Evolutionary conservation across 164 flowering plant genomes (phyloP).

Genomic region (Magnolia changhungtana): DNA sequence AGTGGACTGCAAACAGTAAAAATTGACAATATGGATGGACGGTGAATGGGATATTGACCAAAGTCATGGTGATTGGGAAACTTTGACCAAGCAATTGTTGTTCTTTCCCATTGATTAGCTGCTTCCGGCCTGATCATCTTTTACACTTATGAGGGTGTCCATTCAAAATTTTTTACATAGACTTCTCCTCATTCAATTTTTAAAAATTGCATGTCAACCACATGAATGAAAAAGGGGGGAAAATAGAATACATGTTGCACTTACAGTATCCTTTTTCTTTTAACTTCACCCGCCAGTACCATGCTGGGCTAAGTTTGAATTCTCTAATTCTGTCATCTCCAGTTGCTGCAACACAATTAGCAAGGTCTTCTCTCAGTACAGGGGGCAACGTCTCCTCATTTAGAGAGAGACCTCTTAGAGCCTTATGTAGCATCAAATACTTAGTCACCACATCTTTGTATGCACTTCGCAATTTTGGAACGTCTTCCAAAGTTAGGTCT

Average conservation of each 20-base stretch:
- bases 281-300: neutral
- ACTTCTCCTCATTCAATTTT: too few species aligned
- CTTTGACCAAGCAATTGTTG: too few species aligned
- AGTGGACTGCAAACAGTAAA: too few species aligned
- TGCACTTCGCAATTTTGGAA: conserved; percentile 28
- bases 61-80: too few species aligned
- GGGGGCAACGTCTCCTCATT: conserved; percentile 9
- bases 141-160: too few species aligned
- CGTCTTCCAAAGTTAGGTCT: conserved; percentile 40
- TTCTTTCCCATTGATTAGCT: too few species aligned
- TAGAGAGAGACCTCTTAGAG: conserved; percentile 12
- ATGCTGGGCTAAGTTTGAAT: neutral
- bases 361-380: conserved; percentile 8
- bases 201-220: too few species aligned
- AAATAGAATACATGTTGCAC: neutral
- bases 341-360: neutral
- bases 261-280: neutral
- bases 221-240: neutral
- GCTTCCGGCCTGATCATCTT: too few species aligned
- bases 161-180: too few species aligned
- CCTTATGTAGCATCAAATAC: conserved; percentile 27
- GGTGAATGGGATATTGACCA: too few species aligned
- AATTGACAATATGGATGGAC: too few species aligned
- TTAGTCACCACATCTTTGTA: conserved; percentile 49
- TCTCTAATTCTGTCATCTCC: neutral